Evolutionary conservation across 768 basidiomycete genomes (phyloP), one percentile per base, ranked within the genome.

Genomic region (Serpula lacrymans): DNA sequence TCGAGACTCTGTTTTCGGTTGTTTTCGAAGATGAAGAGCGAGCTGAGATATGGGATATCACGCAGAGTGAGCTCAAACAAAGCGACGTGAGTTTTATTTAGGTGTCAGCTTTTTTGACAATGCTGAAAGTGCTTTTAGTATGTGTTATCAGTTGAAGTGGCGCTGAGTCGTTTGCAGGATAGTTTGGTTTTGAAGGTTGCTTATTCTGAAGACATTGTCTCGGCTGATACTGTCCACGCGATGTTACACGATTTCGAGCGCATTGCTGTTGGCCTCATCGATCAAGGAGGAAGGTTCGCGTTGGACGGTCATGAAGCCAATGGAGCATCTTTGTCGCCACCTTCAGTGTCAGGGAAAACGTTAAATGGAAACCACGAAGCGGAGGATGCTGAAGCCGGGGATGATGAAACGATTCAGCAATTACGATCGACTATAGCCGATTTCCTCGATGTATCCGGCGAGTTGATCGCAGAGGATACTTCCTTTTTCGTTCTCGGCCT

Each of bases 401-500:
- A 9, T 17, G 34, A 38, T 25, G 34, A 36, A 20, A 39, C 36
- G 16, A 37, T 55, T 10, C 5, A n/a, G 25, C 25, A 35, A n/a
- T 29, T 58, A 12, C 40, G 30, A 20, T 40, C 33, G 23, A 55
- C 45, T 13, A 29, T 55, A 21, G 58, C 56, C 9, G 27, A 36
- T 10, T 55, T 55, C 35, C 42, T 55, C 14, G 39, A 30, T 21
- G 6, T 55, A 23, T 24, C 50, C 17, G 24, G 22, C 5, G 49
- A 58, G 30, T 43, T 6, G 18, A 7, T 58, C 23, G 34, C 14
- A 27, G 39, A 34, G 1, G 31, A 32, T 7, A 57, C 58, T 8
- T 73, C 74, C 4, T 60, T 75, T 20, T 52, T 75, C 10, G 65
- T 72, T 4, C 52, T 75, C 38, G 73, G 73, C 6, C 48, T 75